A percentile compares a stretch with the other conserved stretches of the same genome.
Evolutionary conservation across 176 grass and related monocot genomes (phyloP).

Genomic region (Poa pratensis): DNA sequence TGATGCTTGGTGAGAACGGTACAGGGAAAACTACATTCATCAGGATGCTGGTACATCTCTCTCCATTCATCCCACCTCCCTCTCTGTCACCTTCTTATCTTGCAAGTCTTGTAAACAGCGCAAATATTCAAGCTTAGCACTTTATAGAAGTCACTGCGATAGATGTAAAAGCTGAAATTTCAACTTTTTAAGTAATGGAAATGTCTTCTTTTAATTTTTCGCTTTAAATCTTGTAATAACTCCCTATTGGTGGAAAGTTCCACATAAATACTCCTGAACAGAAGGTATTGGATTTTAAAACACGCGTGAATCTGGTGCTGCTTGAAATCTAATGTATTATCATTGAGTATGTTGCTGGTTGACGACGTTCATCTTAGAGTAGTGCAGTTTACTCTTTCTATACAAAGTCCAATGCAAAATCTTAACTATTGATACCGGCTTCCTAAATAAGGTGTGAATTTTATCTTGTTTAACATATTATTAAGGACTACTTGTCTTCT

Average conservation of each 20-base stretch:
- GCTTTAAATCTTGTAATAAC: background rate
- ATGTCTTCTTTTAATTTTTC: background rate
- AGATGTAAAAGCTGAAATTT: background rate
- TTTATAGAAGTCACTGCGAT: background rate
- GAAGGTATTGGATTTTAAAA: background rate
- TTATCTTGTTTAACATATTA: background rate
- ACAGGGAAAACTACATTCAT: constrained; percentile 97
- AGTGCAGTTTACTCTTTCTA: background rate
- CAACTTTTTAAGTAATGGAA: background rate
- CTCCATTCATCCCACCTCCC: background rate
- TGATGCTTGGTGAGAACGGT: constrained; percentile 96
- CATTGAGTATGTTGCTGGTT: constrained; percentile 14
- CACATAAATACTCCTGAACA: background rate
- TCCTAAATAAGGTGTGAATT: background rate
- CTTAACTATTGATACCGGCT: background rate
- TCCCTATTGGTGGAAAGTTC: background rate
- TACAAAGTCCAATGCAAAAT: background rate
- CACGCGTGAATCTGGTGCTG: background rate
- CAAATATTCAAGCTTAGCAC: background rate
- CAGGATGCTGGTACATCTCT: constrained; percentile 69
- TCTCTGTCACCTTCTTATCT: background rate
- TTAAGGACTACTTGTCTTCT: background rate
- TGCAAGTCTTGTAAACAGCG: background rate
- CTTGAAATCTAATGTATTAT: constrained; percentile 16
- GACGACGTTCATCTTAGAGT: background rate